These are phyloP conservation scores for Trifolium pratense DNA, from an alignment of 306 rosid species.

Conservation along the genomic window DNA sequence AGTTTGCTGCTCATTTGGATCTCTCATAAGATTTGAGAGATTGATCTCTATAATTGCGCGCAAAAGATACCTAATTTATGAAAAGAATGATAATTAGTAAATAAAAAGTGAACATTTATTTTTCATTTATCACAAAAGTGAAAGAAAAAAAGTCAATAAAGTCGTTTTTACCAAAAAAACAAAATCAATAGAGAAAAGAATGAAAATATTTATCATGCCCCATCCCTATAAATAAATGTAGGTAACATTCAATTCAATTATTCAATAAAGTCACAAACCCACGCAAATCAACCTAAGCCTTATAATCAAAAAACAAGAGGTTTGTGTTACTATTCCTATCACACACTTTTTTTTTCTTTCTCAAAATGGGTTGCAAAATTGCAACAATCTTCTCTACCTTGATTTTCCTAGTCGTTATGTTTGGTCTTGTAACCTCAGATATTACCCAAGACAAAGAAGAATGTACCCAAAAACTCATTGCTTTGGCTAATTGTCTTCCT, in stretches of 20 bases:
- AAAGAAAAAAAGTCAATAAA: neutral
- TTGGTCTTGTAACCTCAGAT: conserved; percentile 50
- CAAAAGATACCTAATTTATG: too few species aligned
- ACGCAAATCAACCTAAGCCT: neutral
- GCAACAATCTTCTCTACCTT: conserved; percentile 26
- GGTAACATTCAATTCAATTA: neutral
- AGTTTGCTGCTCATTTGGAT: too few species aligned
- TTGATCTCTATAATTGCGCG: too few species aligned
- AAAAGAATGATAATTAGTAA: too few species aligned
- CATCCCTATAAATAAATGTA: neutral
- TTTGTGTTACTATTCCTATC: neutral
- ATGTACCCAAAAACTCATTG: conserved; percentile 61
- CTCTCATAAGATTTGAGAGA: too few species aligned
- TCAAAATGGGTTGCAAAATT: conserved; percentile 41
- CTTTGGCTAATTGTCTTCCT: conserved; percentile 63
- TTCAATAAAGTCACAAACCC: neutral
- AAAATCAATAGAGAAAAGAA: neutral
- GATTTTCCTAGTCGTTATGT: conserved; percentile 39
- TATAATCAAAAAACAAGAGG: neutral
- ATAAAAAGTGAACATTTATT: neutral
- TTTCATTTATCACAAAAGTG: neutral
- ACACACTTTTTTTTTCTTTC: neutral
- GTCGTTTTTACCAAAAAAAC: neutral
- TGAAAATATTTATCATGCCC: neutral
- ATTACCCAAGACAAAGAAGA: conserved; percentile 70